Evolutionary conservation across 2,329 filamentous ascomycete species (phyloP).

Genomic region (Neocucurbitaria cava): DNA sequence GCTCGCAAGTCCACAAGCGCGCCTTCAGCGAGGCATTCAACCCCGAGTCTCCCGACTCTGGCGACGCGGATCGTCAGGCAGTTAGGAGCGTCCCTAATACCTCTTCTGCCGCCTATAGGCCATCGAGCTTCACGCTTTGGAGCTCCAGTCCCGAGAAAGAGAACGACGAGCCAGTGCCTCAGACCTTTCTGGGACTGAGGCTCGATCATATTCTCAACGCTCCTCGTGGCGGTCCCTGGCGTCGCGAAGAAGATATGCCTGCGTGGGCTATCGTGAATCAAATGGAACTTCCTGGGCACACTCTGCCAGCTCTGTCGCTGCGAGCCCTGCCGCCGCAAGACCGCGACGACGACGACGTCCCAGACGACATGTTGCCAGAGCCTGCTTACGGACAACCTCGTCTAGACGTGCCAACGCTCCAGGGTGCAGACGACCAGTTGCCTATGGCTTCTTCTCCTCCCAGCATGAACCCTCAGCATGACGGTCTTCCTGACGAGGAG

Average conservation of each 20-base stretch:
- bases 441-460: not conserved
- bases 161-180: not conserved
- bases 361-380: not conserved
- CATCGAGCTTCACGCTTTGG: not conserved
- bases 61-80: constrained; percentile 4
- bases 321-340: no score
- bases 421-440: not conserved
- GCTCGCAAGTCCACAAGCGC: constrained; percentile 20
- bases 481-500: not conserved
- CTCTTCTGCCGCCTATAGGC: constrained; percentile 1
- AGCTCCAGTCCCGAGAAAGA: constrained; percentile 5
- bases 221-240: no score
- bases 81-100: not conserved
- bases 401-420: not conserved
- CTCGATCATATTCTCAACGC: no score
- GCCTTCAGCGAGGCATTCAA: constrained; percentile 25
- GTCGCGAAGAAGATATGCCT: no score
- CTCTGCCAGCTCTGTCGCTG: constrained; percentile 3
- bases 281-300: not conserved
- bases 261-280: no score
- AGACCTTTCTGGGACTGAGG: not conserved
- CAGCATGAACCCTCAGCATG: not conserved
- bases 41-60: not conserved
- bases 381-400: not conserved
- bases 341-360: not conserved